Evolutionary conservation across 768 basidiomycete species (phyloP).

Genomic region (Sistotremastrum suecicum): DNA sequence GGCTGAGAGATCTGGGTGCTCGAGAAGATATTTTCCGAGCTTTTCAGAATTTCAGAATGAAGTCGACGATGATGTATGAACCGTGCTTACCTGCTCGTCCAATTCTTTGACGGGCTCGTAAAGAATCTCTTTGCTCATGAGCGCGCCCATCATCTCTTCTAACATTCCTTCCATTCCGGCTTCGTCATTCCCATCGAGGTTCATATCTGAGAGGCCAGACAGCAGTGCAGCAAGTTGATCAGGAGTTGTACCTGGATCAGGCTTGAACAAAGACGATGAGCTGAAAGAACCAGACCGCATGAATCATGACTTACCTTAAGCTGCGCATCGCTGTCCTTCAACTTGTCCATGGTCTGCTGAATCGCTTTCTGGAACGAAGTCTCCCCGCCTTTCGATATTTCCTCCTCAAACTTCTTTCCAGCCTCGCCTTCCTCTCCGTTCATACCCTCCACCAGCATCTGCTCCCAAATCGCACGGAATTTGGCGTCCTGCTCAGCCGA

Average conservation of each 20-base stretch:
- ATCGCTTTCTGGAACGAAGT: conserved; percentile 57
- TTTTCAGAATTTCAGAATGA: background rate
- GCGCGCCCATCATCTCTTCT: conserved; percentile 68
- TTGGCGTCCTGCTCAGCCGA: conserved; percentile 19
- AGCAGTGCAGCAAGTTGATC: conserved; percentile 39
- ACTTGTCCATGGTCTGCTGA: conserved; percentile 56
- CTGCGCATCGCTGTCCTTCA: conserved; percentile 52
- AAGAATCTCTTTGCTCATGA: conserved; percentile 73
- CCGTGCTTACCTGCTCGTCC: conserved; percentile 39
- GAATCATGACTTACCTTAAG: conserved; percentile 24
- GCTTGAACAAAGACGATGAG: conserved; percentile 3
- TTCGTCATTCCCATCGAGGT: conserved; percentile 25
- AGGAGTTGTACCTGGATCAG: conserved; percentile 18
- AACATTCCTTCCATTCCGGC: conserved; percentile 51
- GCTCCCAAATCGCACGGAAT: conserved; percentile 55
- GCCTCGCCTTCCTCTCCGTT: conserved; percentile 19
- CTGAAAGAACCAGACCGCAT: background rate
- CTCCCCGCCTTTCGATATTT: conserved; percentile 8
- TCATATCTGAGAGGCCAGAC: conserved; percentile 27
- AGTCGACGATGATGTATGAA: background rate
- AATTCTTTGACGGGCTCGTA: conserved; percentile 81
- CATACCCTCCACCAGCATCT: conserved; percentile 53
- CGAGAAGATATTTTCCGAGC: conserved; percentile 36
- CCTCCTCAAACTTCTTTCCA: conserved; percentile 7
- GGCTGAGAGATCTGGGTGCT: conserved; percentile 35